phyloP scores from a whole-genome alignment of 768 basidiomycete species.

The Pisolithus tinctorius region DNA sequence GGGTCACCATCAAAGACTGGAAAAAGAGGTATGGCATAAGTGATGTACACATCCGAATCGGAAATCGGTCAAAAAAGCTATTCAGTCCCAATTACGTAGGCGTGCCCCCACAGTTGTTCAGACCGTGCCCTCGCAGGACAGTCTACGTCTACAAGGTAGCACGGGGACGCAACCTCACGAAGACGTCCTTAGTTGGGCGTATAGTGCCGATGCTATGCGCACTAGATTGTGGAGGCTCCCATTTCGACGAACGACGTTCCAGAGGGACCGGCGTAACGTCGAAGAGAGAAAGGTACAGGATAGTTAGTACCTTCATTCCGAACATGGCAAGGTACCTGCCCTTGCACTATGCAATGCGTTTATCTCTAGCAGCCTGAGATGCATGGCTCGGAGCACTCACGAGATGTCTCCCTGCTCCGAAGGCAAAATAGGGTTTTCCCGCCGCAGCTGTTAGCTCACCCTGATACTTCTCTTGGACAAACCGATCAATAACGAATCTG shows the following conservation, averaged over 20 bases:
- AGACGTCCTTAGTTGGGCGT: background rate
- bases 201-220: background rate
- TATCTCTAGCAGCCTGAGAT: background rate
- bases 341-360: background rate
- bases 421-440: conserved; percentile 8
- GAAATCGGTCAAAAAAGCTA: no score
- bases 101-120: no score
- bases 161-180: background rate
- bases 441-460: conserved; percentile 10
- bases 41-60: no score
- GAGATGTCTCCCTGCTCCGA: conserved; percentile 14
- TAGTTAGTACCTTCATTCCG: background rate
- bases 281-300: background rate
- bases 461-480: conserved; percentile 10
- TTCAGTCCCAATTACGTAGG: background rate
- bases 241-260: background rate
- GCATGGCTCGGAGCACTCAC: conserved; percentile 4
- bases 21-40: no score
- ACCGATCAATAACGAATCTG: conserved; percentile 15
- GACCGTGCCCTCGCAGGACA: no score
- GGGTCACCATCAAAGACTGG: no score
- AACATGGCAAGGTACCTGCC: background rate
- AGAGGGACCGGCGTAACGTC: background rate
- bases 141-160: background rate
- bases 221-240: background rate